Evolutionary conservation across 768 basidiomycete genomes (phyloP).

Genomic region (Chlorophyllum brunneum): DNA sequence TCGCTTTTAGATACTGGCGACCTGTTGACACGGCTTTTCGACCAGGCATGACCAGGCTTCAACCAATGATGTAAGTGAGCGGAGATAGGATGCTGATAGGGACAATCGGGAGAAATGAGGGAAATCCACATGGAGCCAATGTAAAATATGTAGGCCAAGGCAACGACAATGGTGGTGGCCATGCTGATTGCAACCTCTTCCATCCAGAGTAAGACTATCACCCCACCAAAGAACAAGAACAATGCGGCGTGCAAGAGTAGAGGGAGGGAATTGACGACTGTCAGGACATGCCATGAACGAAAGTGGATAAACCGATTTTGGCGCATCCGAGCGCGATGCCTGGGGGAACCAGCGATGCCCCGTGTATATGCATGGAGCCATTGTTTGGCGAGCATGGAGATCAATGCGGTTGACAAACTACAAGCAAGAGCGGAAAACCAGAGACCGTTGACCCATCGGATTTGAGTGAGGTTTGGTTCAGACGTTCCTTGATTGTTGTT

Average conservation of each 20-base stretch:
- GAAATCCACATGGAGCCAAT: conserved; percentile 34
- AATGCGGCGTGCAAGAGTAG: conserved; percentile 37
- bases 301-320: conserved; percentile 33
- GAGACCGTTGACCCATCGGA: conserved; percentile 40
- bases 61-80: conserved; percentile 27
- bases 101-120: conserved; percentile 35
- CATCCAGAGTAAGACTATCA: conserved; percentile 38
- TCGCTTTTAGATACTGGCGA: neutral
- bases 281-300: conserved; percentile 35
- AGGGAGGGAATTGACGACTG: conserved; percentile 35
- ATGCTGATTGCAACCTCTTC: conserved; percentile 29
- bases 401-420: conserved; percentile 37
- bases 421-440: conserved; percentile 42
- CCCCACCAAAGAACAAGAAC: conserved; percentile 38
- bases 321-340: conserved; percentile 32
- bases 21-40: neutral
- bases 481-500: neutral
- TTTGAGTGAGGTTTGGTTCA: conserved; percentile 19
- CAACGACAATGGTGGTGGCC: conserved; percentile 30
- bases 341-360: conserved; percentile 32
- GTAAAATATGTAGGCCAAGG: conserved; percentile 33
- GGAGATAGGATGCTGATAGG: conserved; percentile 38
- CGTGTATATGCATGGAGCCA: conserved; percentile 36
- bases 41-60: neutral
- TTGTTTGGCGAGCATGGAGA: conserved; percentile 45